phyloP scores from a whole-genome alignment of 306 rosid species.

The Abrus precatorius region DNA sequence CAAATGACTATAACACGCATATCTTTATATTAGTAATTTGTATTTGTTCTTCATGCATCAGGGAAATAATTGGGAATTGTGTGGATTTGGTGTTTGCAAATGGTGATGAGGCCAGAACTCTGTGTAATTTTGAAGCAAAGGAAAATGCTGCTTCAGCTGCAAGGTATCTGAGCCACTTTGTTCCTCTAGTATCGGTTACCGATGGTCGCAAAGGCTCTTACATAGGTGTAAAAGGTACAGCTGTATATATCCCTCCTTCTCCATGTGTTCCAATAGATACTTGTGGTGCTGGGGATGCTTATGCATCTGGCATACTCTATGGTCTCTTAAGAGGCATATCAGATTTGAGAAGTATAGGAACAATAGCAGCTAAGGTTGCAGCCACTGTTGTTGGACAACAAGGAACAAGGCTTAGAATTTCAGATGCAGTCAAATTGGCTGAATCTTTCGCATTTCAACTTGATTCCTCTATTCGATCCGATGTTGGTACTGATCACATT shows the following conservation, averaged over 20 bases:
- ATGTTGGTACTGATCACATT: constrained; percentile 79
- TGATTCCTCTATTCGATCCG: constrained; percentile 57
- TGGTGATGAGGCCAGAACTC: constrained; percentile 84
- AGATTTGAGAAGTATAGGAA: constrained; percentile 81
- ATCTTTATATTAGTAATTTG: neutral
- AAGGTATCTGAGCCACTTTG: constrained; percentile 90
- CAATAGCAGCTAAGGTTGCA: constrained; percentile 83
- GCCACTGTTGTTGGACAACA: constrained; percentile 95
- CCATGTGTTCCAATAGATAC: constrained; percentile 92
- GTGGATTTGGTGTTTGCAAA: constrained; percentile 89
- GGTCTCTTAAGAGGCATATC: constrained; percentile 76
- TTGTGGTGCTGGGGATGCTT: constrained; percentile 98
- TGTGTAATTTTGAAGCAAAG: constrained; percentile 71
- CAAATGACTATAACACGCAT: neutral
- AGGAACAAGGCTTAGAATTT: constrained; percentile 85
- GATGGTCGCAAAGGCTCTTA: constrained; percentile 88
- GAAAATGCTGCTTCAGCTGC: constrained; percentile 73
- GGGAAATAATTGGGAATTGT: constrained; percentile 83
- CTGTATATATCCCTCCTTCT: constrained; percentile 86
- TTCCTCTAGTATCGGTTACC: constrained; percentile 85
- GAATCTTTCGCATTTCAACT: constrained; percentile 61
- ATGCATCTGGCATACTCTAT: constrained; percentile 85
- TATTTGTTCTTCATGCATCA: constrained; percentile 53
- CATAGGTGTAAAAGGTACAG: constrained; percentile 89
- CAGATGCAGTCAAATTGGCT: constrained; percentile 82